These are phyloP conservation scores for Calycina marina DNA, from an alignment of 2,329 filamentous ascomycete species.

Conservation along the genomic window DNA sequence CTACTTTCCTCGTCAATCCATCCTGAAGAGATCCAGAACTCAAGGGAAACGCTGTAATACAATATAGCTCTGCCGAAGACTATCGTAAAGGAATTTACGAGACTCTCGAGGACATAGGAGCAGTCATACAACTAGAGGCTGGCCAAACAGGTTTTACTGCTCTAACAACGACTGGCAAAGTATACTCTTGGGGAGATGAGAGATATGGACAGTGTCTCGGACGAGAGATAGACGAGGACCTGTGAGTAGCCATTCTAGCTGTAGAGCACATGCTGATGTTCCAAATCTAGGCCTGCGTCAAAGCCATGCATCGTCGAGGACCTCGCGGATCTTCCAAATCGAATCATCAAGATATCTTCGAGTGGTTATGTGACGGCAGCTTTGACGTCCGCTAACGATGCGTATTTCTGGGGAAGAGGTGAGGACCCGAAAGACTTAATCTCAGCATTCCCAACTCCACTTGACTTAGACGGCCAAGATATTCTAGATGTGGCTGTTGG, in stretches of 20 bases:
- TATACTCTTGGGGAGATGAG: conserved; percentile 38
- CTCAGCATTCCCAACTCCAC: conserved; percentile 9
- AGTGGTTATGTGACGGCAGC: conserved; percentile 44
- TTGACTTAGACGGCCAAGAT: conserved; percentile 31
- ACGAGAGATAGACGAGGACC: conserved; percentile 25
- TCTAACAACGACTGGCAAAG: conserved; percentile 23
- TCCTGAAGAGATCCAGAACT: too few relatives aligned
- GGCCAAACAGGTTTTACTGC: conserved; percentile 26
- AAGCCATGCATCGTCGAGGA: conserved; percentile 32
- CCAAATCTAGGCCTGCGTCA: conserved; percentile 28
- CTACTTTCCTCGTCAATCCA: too few relatives aligned
- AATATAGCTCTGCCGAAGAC: conserved; percentile 10
- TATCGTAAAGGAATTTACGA: conserved; percentile 3
- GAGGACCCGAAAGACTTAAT: conserved; percentile 7
- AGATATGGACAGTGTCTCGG: conserved; percentile 43
- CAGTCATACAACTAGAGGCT: conserved; percentile 17
- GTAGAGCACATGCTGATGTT: conserved; percentile 1
- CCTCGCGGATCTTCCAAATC: conserved; percentile 34
- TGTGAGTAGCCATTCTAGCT: conserved; percentile 3
- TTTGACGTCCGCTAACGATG: conserved; percentile 38
- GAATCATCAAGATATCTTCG: conserved; percentile 35
- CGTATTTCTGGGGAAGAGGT: conserved; percentile 46
- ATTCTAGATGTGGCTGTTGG: conserved; percentile 43
- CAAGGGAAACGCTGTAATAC: conserved; percentile 3
- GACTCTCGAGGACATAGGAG: conserved; percentile 1